phyloP scores from a whole-genome alignment of 805 yeast genomes.

The Diddensiella caesifluorescens region DNA sequence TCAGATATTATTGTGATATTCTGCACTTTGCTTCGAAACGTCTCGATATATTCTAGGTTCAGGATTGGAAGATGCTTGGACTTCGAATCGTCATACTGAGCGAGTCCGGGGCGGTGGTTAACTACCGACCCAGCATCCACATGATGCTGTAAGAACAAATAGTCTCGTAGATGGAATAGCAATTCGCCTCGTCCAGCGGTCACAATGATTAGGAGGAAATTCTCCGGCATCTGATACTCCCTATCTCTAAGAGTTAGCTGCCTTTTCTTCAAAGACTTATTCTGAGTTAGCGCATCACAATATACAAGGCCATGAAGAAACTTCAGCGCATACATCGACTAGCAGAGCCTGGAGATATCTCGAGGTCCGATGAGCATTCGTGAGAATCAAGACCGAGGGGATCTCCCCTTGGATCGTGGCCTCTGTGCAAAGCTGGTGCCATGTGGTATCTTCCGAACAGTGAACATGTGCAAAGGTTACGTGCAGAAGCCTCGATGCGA shows the following conservation, averaged over 20 bases:
- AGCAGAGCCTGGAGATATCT: constrained; percentile 6
- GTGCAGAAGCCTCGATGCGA: neutral
- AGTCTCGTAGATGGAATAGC: constrained; percentile 14
- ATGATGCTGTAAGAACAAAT: constrained; percentile 12
- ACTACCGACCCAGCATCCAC: constrained; percentile 4
- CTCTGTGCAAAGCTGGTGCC: constrained; percentile 3
- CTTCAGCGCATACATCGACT: constrained; percentile 3
- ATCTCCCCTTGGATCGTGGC: constrained; percentile 2
- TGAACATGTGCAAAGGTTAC: neutral
- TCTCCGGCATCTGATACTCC: constrained; percentile 8
- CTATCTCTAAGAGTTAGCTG: neutral
- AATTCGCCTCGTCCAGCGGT: constrained; percentile 9
- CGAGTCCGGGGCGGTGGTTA: constrained; percentile 2
- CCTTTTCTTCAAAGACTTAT: constrained; percentile 1
- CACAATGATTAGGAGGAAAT: constrained; percentile 8
- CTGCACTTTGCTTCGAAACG: neutral
- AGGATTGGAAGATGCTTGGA: too few relatives aligned
- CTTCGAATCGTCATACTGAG: neutral
- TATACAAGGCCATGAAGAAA: neutral
- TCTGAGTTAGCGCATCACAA: neutral
- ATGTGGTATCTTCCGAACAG: constrained; percentile 9
- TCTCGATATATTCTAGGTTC: neutral
- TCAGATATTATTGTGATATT: constrained; percentile 44
- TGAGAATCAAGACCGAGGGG: constrained; percentile 3
- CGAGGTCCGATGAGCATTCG: constrained; percentile 2